Percentiles rank a stretch among this genome's conserved stretches.
Conservation (phyloP, 1,284 basidiomycete genomes). For the Papiliotrema nemorosa region DNA sequence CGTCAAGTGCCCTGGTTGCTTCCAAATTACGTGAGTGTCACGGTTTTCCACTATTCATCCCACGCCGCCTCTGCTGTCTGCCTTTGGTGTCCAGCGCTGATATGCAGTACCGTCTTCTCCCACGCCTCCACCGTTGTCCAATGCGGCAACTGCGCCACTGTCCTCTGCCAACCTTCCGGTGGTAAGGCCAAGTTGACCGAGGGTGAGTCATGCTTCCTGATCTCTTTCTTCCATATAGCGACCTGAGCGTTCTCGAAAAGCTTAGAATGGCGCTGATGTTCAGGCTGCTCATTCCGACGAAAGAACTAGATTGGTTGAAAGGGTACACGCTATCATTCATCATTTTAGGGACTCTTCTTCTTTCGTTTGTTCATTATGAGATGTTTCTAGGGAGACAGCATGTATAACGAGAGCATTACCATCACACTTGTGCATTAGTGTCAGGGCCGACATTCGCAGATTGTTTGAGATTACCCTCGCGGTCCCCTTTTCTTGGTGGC, state of each 20-base stretch:
- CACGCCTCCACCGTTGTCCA: slow-evolving; percentile 53
- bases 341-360: neutral
- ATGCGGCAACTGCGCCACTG: slow-evolving; percentile 89
- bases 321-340: neutral
- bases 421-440: no score
- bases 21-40: slow-evolving; percentile 50
- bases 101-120: slow-evolving; percentile 50
- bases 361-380: no score
- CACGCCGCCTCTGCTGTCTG: slow-evolving; percentile 14
- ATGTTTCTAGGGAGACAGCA: no score
- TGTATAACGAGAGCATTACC: no score
- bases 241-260: no score
- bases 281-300: slow-evolving; percentile 53
- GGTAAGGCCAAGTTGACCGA: slow-evolving; percentile 98
- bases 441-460: no score
- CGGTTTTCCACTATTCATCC: slow-evolving; percentile 2
- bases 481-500: no score
- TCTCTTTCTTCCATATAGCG: slow-evolving; percentile 7
- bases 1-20: slow-evolving; percentile 93
- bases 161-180: slow-evolving; percentile 97
- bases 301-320: slow-evolving; percentile 54
- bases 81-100: slow-evolving; percentile 1
- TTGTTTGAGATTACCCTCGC: no score
- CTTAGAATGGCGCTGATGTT: slow-evolving; percentile 5
- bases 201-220: slow-evolving; percentile 60